Percentiles rank a stretch among this genome's conserved stretches.
phyloP scores from a whole-genome alignment of 106 monocot genomes.

The Narthecium ossifragum region DNA sequence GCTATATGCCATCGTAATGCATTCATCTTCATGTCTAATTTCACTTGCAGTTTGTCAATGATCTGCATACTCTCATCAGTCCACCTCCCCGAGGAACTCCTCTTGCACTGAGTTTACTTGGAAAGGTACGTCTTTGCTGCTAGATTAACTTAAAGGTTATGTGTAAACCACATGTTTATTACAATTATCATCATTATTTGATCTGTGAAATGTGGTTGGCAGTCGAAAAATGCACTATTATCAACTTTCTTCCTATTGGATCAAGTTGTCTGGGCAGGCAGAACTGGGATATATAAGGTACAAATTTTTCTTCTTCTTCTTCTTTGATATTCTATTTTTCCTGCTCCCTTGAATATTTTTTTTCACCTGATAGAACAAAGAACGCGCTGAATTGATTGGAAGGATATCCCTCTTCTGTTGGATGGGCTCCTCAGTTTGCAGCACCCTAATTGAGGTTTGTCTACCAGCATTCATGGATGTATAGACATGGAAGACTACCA shows the following conservation, averaged over 20 bases:
- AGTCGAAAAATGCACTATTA: slow-evolving; percentile 90
- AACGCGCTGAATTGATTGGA: slow-evolving; percentile 46
- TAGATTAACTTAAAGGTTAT: background rate
- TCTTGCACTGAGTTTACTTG: slow-evolving; percentile 69
- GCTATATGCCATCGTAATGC: no score
- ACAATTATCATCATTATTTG: background rate
- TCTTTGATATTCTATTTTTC: background rate
- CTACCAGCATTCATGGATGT: no score
- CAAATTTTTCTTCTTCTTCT: background rate
- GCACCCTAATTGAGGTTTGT: slow-evolving; percentile 48
- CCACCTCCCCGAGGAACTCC: slow-evolving; percentile 65
- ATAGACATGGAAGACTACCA: no score
- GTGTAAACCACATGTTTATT: no score
- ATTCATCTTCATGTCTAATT: background rate
- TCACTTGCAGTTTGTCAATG: slow-evolving; percentile 90
- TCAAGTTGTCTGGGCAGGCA: slow-evolving; percentile 89
- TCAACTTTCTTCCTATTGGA: slow-evolving; percentile 93
- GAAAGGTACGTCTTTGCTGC: slow-evolving; percentile 45
- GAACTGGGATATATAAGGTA: slow-evolving; percentile 93
- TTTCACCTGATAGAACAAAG: slow-evolving; percentile 49
- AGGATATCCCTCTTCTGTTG: slow-evolving; percentile 73
- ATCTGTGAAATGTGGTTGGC: slow-evolving; percentile 5
- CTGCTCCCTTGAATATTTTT: background rate
- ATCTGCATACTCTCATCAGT: slow-evolving; percentile 83
- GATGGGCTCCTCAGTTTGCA: slow-evolving; percentile 70